Conservation (phyloP, 2,329 filamentous ascomycete genomes). For the Colletotrichum lupini region DNA sequence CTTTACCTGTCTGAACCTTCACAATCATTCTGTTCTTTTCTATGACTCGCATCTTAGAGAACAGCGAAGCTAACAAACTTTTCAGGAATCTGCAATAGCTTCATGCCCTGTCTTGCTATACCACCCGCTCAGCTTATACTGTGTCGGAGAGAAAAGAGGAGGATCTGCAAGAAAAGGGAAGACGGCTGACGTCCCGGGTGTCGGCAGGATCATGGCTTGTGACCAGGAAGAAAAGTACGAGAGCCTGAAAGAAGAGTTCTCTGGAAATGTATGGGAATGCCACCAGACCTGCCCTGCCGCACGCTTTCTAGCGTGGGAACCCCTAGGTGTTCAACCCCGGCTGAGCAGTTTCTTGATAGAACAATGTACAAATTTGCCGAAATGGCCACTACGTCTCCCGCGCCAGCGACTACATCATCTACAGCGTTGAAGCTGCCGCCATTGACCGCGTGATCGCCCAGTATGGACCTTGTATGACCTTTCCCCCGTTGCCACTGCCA, state of each 20-base stretch:
- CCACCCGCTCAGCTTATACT: too few species aligned
- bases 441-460: slow-evolving; percentile 88
- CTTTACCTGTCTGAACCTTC: slow-evolving; percentile 80
- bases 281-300: slow-evolving; percentile 8
- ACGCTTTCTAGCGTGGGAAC: background rate
- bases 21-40: slow-evolving; percentile 37
- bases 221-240: slow-evolving; percentile 92
- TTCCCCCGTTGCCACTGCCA: slow-evolving; percentile 34
- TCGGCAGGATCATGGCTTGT: slow-evolving; percentile 87
- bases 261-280: slow-evolving; percentile 77
- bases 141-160: background rate
- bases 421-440: slow-evolving; percentile 94
- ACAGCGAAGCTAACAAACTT: slow-evolving; percentile 34
- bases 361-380: slow-evolving; percentile 85
- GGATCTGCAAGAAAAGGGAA: background rate
- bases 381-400: slow-evolving; percentile 97
- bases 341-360: slow-evolving; percentile 55
- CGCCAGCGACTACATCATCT: slow-evolving; percentile 98
- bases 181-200: slow-evolving; percentile 25
- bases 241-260: slow-evolving; percentile 82
- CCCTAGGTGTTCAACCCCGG: slow-evolving; percentile 16
- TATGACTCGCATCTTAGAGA: slow-evolving; percentile 29
- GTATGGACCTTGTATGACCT: slow-evolving; percentile 85
- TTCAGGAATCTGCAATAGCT: slow-evolving; percentile 42
- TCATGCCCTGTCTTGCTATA: slow-evolving; percentile 39